Conservation (phyloP, 2,329 filamentous ascomycete genomes). For the Aspergillus vadensis region DNA sequence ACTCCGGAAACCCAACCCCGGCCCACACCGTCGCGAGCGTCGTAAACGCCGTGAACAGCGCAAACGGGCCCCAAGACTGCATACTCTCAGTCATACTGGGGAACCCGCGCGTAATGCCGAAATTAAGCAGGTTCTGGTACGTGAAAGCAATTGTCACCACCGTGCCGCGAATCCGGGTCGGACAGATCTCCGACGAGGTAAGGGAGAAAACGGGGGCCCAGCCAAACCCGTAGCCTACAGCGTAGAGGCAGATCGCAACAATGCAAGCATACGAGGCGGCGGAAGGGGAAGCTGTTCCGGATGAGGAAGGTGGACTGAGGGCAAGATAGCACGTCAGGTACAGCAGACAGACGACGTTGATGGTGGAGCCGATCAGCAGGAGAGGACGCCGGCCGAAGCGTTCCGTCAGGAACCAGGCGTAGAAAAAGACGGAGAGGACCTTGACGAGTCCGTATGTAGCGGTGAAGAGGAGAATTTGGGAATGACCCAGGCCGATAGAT, state of each 20-base stretch:
- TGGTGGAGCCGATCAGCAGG: constrained; percentile 27
- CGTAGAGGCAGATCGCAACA: constrained; percentile 27
- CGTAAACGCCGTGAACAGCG: constrained; percentile 22
- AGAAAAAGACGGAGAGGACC: constrained; percentile 22
- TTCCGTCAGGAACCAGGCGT: constrained; percentile 25
- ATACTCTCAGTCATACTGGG: constrained; percentile 21
- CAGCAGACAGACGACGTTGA: constrained; percentile 21
- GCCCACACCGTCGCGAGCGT: constrained; percentile 18
- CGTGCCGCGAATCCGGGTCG: constrained; percentile 21
- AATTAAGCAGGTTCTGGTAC: constrained; percentile 27
- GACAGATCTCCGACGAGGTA: constrained; percentile 25
- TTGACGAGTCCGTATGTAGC: constrained; percentile 24
- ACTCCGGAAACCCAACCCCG: constrained; percentile 23
- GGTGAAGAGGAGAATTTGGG: constrained; percentile 22
- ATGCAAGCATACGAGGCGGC: constrained; percentile 23
- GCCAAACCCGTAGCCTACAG: constrained; percentile 24
- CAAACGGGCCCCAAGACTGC: constrained; percentile 24
- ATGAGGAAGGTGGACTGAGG: constrained; percentile 13
- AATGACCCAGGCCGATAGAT: constrained; percentile 20
- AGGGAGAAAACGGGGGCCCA: constrained; percentile 26
- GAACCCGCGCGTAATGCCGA: constrained; percentile 24
- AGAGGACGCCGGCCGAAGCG: constrained; percentile 29
- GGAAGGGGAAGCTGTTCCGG: constrained; percentile 8
- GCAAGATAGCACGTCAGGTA: constrained; percentile 25
- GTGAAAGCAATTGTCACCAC: constrained; percentile 24